Evolutionary conservation across 441 rosid species (phyloP).

Genomic region (Euphorbia corollata): DNA sequence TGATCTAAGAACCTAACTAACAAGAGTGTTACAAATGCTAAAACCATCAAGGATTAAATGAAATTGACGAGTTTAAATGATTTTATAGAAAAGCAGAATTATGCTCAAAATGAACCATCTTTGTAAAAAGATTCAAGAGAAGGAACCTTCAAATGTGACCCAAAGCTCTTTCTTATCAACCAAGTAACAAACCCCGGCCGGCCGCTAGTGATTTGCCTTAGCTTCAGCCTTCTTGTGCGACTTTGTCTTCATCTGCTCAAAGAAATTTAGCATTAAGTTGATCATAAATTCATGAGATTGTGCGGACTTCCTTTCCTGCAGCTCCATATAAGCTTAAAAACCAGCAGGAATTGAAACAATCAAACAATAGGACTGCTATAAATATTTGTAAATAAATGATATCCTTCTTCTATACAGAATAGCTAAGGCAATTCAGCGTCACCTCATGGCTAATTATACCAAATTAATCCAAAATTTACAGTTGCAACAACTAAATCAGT

Average conservation of each 20-base stretch:
- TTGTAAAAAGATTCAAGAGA: neutral
- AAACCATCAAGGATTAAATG: neutral
- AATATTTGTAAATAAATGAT: too few species aligned
- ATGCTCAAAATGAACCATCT: constrained; percentile 3
- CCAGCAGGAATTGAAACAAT: too few species aligned
- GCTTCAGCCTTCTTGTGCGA: constrained; percentile 25
- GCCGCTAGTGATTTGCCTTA: constrained; percentile 21
- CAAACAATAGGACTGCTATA: too few species aligned
- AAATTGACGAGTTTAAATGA: neutral
- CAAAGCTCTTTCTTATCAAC: constrained; percentile 6
- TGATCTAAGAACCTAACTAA: neutral
- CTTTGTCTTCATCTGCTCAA: constrained; percentile 28
- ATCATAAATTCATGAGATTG: neutral
- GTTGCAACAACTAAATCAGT: too few species aligned
- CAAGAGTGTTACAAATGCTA: neutral
- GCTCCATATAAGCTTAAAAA: too few species aligned
- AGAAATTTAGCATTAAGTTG: neutral
- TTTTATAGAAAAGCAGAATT: neutral
- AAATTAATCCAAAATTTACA: too few species aligned
- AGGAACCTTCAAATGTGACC: neutral
- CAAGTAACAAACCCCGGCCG: neutral
- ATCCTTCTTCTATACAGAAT: too few species aligned
- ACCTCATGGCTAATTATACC: too few species aligned
- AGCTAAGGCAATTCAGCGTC: too few species aligned
- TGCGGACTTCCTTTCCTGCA: too few species aligned